A percentile compares a stretch with the other conserved stretches of the same genome.
These are phyloP conservation scores for Blepharisma japonicum DNA, from an alignment of 73 alveolate genomes.

Conservation along the genomic window DNA sequence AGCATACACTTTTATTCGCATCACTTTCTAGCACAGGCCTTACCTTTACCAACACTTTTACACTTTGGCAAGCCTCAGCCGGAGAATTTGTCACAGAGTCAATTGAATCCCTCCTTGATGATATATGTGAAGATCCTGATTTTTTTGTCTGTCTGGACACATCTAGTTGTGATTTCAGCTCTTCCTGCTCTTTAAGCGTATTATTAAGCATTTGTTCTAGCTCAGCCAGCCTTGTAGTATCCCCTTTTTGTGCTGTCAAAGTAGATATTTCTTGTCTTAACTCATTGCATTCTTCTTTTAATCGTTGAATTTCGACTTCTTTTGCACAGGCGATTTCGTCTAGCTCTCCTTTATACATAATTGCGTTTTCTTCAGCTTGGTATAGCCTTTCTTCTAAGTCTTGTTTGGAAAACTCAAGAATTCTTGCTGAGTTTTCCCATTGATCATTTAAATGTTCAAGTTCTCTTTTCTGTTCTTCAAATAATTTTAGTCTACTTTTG, in stretches of 20 bases:
- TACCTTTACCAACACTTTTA: slow-evolving; percentile 7
- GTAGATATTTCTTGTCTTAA: slow-evolving; percentile 1
- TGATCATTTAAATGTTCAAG: slow-evolving; percentile 32
- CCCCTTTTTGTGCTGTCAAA: background rate
- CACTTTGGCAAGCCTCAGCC: background rate
- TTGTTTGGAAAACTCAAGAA: slow-evolving; percentile 16
- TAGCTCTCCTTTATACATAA: slow-evolving; percentile 30
- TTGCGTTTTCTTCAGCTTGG: slow-evolving; percentile 34
- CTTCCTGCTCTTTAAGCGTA: slow-evolving; percentile 15
- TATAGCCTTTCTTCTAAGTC: slow-evolving; percentile 21
- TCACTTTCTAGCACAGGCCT: slow-evolving; percentile 10
- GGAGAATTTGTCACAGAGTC: too few relatives aligned
- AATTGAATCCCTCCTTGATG: too few relatives aligned
- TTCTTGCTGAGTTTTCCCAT: slow-evolving; percentile 33
- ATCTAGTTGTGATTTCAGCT: background rate
- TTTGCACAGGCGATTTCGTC: slow-evolving; percentile 19
- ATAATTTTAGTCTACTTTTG: background rate
- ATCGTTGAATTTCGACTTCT: slow-evolving; percentile 27
- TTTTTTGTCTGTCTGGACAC: too few relatives aligned
- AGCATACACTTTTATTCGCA: background rate
- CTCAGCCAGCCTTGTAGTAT: background rate
- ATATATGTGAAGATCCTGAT: too few relatives aligned
- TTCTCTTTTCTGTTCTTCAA: slow-evolving; percentile 23
- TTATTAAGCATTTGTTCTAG: background rate
- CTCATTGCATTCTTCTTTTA: slow-evolving; percentile 20